Base-by-base conservation (phyloP, 2,329 filamentous ascomycete genomes). In the Fusarium sp. region DNA sequence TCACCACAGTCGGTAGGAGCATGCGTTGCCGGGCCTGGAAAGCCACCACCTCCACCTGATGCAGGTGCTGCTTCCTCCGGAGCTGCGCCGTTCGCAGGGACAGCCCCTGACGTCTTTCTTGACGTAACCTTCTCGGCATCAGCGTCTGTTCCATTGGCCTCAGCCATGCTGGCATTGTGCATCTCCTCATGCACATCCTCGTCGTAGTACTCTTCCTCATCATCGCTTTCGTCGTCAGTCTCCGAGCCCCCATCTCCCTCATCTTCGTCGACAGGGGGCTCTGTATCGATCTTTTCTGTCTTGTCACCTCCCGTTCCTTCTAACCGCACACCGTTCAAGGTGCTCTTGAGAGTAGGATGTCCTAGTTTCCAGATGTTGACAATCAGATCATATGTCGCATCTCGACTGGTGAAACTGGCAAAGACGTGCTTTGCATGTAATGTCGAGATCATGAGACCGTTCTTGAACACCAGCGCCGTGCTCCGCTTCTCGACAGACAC, bases 301-400 rank as follows among this genome's bases (percentile, higher is more conserved):
- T 96, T 97, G 79, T 97, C 94, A 20, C 93, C 93, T 6, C 93
- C 91, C 0, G 89, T 90, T 67, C 93, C 90, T 69, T 94, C 92
- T 3, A 97, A 84, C 11, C 89, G 87, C 10, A 96, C 93, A 3
- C 96, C 95, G 68, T 97, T 97, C 3, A 97, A 83, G 4, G 93
- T 96, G 77, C 93, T 97, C 78, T 93, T 93, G 29, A 99, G 82
- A 60, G 93, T 93, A 2, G 96, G 95, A 77, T 99, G 96, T 14
- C 93, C 96, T 29, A 97, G 91, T 79, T 97, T 97, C 96, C 96
- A 99, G 63, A 99, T 98, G 64, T 96, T 96, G 71, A 99, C 91
- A 77, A 99, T 94, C 49, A 99, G 83, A 77, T 99, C 96, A 76
- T 98, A 99, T 0, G 96, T 98, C 3, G 94, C 93, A 80, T 99